A percentile compares a stretch with the other conserved stretches of the same genome.
Evolutionary conservation across 2,329 filamentous ascomycete species (phyloP).

Genomic region (Venturia nashicola): DNA sequence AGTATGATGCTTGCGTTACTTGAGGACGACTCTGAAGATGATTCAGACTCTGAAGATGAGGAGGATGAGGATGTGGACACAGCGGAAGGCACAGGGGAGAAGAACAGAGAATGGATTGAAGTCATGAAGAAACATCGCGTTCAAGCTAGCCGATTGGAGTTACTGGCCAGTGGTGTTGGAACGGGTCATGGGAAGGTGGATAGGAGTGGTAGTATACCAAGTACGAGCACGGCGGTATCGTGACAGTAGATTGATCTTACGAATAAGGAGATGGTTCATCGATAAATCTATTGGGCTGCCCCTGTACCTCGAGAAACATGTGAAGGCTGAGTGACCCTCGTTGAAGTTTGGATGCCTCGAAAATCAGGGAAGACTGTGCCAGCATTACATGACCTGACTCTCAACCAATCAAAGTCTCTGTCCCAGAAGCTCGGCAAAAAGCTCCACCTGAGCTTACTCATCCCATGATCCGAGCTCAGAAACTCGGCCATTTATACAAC

Average conservation of each 20-base stretch:
- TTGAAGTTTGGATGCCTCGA: too few relatives aligned
- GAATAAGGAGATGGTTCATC: neutral
- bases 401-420: too few relatives aligned
- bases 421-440: too few relatives aligned
- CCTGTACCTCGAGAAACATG: too few relatives aligned
- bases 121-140: conserved; percentile 80
- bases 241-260: neutral
- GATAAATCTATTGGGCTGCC: too few relatives aligned
- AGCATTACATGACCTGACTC: too few relatives aligned
- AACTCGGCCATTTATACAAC: too few relatives aligned
- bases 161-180: conserved; percentile 31
- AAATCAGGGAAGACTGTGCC: too few relatives aligned
- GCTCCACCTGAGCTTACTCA: too few relatives aligned
- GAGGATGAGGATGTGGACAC: conserved; percentile 18
- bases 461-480: too few relatives aligned
- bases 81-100: conserved; percentile 15
- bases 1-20: conserved; percentile 67
- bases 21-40: conserved; percentile 34
- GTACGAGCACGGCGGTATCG: neutral
- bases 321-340: too few relatives aligned
- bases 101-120: conserved; percentile 64
- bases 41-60: conserved; percentile 16
- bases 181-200: conserved; percentile 12
- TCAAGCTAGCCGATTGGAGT: conserved; percentile 65
- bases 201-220: neutral